Conservation (phyloP, 1,284 basidiomycete species). For the Porodaedalea pini region DNA sequence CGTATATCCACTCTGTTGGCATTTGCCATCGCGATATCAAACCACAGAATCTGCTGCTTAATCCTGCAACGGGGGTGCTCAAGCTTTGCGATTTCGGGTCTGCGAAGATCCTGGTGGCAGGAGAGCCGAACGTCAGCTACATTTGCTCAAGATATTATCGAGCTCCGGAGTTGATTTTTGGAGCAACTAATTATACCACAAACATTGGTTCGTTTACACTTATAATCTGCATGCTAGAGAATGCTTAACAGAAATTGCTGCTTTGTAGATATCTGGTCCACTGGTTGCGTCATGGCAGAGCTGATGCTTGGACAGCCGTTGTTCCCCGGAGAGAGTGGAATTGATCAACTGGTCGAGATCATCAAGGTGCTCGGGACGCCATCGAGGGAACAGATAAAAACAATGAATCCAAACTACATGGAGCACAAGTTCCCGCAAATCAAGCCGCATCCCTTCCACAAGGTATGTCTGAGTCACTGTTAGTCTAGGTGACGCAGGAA, state of each 20-base stretch:
- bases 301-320: conserved; percentile 98
- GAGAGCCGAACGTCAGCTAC: conserved; percentile 99
- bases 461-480: conserved; percentile 45
- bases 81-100: conserved; percentile 99
- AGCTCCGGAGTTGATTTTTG: conserved; percentile 98
- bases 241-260: conserved; percentile 4
- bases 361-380: conserved; percentile 99
- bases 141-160: conserved; percentile 99
- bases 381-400: conserved; percentile 99
- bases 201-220: conserved; percentile 79
- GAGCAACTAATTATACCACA: conserved; percentile 99
- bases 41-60: conserved; percentile 96
- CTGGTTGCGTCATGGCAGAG: conserved; percentile 99
- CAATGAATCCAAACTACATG: conserved; percentile 99
- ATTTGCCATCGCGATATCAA: conserved; percentile 99
- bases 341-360: conserved; percentile 99
- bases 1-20: conserved; percentile 97
- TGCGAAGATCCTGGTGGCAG: conserved; percentile 96
- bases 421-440: conserved; percentile 99
- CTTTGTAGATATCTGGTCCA: conserved; percentile 92
- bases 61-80: conserved; percentile 93
- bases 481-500: conserved; percentile 2
- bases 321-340: conserved; percentile 99
- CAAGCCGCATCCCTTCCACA: conserved; percentile 94
- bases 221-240: conserved; percentile 4